Base-by-base conservation (phyloP, 2,329 filamentous ascomycete species). In the Exophiala viscosa region DNA sequence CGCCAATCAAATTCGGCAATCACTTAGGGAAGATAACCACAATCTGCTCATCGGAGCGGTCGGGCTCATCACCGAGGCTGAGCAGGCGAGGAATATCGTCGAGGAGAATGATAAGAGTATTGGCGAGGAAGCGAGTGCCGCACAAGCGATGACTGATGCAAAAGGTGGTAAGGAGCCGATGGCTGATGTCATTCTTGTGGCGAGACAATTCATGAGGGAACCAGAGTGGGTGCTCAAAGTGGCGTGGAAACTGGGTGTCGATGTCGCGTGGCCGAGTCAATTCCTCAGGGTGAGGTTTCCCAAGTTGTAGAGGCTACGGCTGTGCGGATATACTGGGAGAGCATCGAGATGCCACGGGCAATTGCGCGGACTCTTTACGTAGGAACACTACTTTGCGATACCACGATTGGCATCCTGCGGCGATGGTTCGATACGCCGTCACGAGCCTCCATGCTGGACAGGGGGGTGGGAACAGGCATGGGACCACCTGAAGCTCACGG, bases 151-250 rank as follows among this genome's bases (percentile, higher is more conserved):
- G 55, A 61, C 59, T 10, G 50, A 61, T 46, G 46, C 52, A 7
- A 50, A 55, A 15, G 48, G 35, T 33, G 59, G 54, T 13, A 57
- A 58, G 35, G 54, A 60, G 39, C 55, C 60, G 15, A 58, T 58
- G 52, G 61, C 76, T 0, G 77, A 81, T 67, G 73, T 74, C 0
- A 68, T 80, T 18, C 58, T 80, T n/a, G 70, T 81, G 33, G 78
- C 73, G 0, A 69, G 77, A 39, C 77, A 81, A 57, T 80, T 81
- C 54, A 71, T 81, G 70, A 67, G 78, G 6, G 77, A 80, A 64
- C 76, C 77, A 0, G 77, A 79, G 58, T 80, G 77, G 77, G 77
- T 80, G 23, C 56, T 80, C 33, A 74, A 64, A 38, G 76, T 79
- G 1, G 77, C 76, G 7, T 74, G 72, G 66, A 69, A 73, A 60